Base-by-base conservation (phyloP, 768 basidiomycete species). In the Rhodosporidiobolus odoratus region DNA sequence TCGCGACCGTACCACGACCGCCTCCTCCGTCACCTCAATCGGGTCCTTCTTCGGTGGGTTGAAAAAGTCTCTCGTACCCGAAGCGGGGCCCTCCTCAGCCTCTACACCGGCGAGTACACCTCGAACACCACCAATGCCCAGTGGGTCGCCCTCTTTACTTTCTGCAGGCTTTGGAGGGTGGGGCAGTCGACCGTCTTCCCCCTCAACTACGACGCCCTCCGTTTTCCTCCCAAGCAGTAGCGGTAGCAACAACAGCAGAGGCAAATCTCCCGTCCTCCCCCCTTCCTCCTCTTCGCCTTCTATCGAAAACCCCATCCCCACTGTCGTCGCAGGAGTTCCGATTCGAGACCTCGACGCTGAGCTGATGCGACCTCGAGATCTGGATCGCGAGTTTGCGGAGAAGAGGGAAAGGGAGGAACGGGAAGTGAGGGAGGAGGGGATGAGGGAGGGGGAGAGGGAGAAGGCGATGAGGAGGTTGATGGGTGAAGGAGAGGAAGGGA, bases 1-100 rank as follows among this genome's bases (percentile, higher is more conserved):
- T 21, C 27, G 41, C 43, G 57, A 58, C 23, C 54, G 37, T 5
- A 30, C 38, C 12, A 25, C 7, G 16, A 23, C 23, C 32, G 45
- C 30, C 45, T 25, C 25, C 23, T 41, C 40, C 38, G 37, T 48
- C 47, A 43, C 38, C 58, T 35, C 53, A 21, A 25, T 69, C 34
- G 58, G 57, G 23, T n/a, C 41, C 32, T 63, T 63, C 62, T 59
- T 63, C 50, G 58, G 66, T 41, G 47, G 52, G 25, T 38, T 47
- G 16, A 32, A 54, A 6, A 32, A 37, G 17, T 35, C 53, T 12
- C 21, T 45, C 41, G 9, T 10, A 2, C 50, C 50, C 34, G 23
- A 23, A 1, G 32, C 10, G 4, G 48, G 10, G 43, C 25, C 38
- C 13, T 40, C 38, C 38, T 41, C 57, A 37, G 19, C 37, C 12